phyloP scores from a whole-genome alignment of 805 yeast species.

The Wickerhamomyces sydowiorum region DNA sequence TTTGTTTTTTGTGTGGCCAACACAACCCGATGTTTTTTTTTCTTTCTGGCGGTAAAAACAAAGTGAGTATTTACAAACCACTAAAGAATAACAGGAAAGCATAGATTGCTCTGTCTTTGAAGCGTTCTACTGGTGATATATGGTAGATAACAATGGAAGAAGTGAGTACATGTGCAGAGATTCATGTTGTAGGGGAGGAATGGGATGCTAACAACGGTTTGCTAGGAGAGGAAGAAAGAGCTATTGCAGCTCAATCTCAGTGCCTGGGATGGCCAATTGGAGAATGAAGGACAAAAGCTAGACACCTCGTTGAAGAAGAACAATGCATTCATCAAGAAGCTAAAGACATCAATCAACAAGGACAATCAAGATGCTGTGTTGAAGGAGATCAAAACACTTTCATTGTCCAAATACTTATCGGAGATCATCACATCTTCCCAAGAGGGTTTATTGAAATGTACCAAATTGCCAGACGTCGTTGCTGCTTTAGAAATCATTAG shows the following conservation, averaged over 20 bases:
- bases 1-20: no score
- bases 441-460: constrained; percentile 53
- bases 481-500: constrained; percentile 66
- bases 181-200: not conserved
- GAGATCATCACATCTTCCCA: constrained; percentile 59
- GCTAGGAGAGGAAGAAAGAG: constrained; percentile 4
- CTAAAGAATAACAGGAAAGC: no score
- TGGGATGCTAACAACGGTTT: not conserved
- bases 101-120: no score
- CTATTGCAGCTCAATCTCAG: constrained; percentile 8
- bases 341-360: constrained; percentile 49
- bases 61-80: no score
- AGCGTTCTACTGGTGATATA: not conserved
- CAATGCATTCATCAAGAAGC: constrained; percentile 68
- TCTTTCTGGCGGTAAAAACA: no score
- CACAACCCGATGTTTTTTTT: no score
- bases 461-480: constrained; percentile 48
- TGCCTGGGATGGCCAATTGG: constrained; percentile 17
- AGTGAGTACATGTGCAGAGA: not conserved
- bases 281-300: constrained; percentile 20
- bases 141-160: not conserved
- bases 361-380: constrained; percentile 45
- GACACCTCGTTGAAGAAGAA: constrained; percentile 82
- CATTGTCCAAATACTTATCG: constrained; percentile 68
- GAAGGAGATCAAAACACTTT: constrained; percentile 54